These are phyloP conservation scores for Tetrapisispora fleetii DNA, from an alignment of 805 yeast species.

Conservation along the genomic window DNA sequence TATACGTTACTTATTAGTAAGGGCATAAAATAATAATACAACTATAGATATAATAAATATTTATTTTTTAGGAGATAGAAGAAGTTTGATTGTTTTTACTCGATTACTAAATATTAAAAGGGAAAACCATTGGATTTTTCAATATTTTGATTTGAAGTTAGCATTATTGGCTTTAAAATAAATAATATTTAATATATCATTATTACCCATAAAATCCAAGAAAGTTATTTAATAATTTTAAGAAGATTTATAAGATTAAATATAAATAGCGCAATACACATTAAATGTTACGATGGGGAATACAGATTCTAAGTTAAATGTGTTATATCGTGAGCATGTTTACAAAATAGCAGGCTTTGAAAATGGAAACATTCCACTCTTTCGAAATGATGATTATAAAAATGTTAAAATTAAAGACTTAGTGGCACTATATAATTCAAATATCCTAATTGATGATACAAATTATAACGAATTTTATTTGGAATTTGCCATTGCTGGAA, in stretches of 20 bases:
- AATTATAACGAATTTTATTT: constrained; percentile 25
- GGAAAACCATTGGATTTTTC: no score
- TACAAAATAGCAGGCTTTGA: constrained; percentile 8
- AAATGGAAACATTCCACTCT: not conserved
- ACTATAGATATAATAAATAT: no score
- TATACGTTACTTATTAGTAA: no score
- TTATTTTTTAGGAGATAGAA: no score
- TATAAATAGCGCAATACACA: not conserved
- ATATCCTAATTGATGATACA: constrained; percentile 34
- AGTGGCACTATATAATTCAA: constrained; percentile 22
- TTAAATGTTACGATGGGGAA: constrained; percentile 45
- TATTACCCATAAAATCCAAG: not conserved
- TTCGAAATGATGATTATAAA: not conserved
- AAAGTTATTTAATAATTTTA: not conserved
- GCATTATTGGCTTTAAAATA: no score
- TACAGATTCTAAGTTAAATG: constrained; percentile 51
- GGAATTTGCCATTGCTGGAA: constrained; percentile 12
- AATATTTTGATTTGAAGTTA: no score
- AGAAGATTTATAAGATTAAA: not conserved
- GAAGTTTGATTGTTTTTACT: no score
- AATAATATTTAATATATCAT: not conserved
- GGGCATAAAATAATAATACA: no score
- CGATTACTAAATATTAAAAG: no score
- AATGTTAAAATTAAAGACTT: constrained; percentile 5
- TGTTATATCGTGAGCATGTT: constrained; percentile 44